Evolutionary conservation across 306 rosid genomes (phyloP), one percentile per base, ranked within the genome.

Genomic region (Mimosa bimucronata): DNA sequence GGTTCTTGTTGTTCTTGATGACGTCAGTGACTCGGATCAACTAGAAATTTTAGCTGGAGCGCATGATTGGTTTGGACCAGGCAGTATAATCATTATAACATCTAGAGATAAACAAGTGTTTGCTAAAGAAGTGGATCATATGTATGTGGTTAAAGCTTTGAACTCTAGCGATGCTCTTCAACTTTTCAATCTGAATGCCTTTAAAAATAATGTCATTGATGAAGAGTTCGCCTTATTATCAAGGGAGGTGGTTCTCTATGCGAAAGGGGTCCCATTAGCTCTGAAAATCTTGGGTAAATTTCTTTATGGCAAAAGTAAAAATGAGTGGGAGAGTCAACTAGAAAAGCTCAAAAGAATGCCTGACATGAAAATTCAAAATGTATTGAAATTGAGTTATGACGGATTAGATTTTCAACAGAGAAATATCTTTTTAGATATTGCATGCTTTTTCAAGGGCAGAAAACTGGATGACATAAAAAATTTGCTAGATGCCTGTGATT

Each of bases 401-500:
- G 68, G 42, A 16, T 7, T 64, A 14, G 70, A 64, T 31, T 7
- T 0, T 16, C 42, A 64, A 30, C 23, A 64, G 41, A 16, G 16
- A 16, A 64, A 30, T 31, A 30, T 64, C 9, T 64, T 64, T 64
- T 16, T 64, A 2, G 70, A 64, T 64, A 9, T 30, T 64, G 70
- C 42, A 64, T 64, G 70, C 15, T 30, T 64, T 64, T 64, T 61
- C 3, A 5, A 28, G 15, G 66, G 66, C 3, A 12, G 38, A 12
- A 1, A 48, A 14, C 5, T 25, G 0, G 29, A 48, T 2, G 11
- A 6, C 19, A 14, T 83, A 16, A 26, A 44, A 58, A 25, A 29
- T 66, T 10, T 78, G 30, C 71, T 83, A 15, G 77, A 62, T 34
- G 40, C 69, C 19, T 77, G 82, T 78, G 82, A 71, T 66, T 78